Percentiles rank a stretch among this genome's conserved stretches.
phyloP scores from a whole-genome alignment of 805 yeast species.

The Zygosaccharomyces bisporus region DNA sequence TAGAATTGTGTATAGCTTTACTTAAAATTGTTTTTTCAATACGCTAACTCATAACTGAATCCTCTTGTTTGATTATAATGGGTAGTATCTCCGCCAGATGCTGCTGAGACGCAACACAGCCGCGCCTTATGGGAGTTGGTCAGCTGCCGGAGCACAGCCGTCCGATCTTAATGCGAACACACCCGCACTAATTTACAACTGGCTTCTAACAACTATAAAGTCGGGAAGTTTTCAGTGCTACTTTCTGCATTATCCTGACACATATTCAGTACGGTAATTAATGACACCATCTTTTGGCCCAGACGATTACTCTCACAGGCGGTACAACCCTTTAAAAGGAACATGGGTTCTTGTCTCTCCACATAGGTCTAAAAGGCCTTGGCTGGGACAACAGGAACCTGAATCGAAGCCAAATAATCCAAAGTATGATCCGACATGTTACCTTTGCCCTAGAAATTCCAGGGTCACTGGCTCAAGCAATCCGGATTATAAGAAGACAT shows the following conservation, averaged over 20 bases:
- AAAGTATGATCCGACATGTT: conserved; percentile 60
- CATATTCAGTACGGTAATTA: no score
- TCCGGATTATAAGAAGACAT: conserved; percentile 56
- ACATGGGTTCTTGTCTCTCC: conserved; percentile 72
- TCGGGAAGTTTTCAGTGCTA: no score
- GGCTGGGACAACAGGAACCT: conserved; percentile 72
- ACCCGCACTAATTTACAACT: no score
- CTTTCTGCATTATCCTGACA: no score
- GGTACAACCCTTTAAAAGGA: conserved; percentile 66
- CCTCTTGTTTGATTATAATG: no score
- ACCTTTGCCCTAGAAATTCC: conserved; percentile 66
- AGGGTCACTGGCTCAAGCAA: conserved; percentile 60
- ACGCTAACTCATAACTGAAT: background rate
- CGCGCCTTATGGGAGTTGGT: no score
- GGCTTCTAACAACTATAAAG: background rate
- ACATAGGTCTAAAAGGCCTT: conserved; percentile 72
- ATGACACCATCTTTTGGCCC: conserved; percentile 40
- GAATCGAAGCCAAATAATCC: conserved; percentile 44
- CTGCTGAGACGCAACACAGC: no score
- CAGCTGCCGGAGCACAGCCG: background rate
- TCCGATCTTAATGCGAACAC: no score
- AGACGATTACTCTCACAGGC: conserved; percentile 59
- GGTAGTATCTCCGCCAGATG: no score
- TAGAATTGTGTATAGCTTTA: conserved; percentile 31
- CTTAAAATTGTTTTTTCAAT: conserved; percentile 7